phyloP scores from a whole-genome alignment of 768 basidiomycete species.

The Agaricus blazei region DNA sequence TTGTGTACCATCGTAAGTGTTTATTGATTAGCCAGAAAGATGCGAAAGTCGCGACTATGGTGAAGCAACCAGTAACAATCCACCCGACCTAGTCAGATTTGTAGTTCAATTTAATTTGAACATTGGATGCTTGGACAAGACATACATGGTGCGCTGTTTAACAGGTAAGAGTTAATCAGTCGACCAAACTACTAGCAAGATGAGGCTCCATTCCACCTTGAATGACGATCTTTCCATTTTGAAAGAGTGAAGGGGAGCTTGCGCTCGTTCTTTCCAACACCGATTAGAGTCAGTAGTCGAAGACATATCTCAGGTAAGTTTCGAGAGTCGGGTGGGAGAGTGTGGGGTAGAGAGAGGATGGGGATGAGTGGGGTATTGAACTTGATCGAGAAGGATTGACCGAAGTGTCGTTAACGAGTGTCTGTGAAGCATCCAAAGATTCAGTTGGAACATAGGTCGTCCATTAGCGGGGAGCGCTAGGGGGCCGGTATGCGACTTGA shows the following conservation, averaged over 20 bases:
- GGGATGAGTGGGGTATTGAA: no score
- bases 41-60: constrained; percentile 46
- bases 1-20: constrained; percentile 69
- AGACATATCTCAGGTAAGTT: background rate
- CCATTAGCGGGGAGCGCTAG: background rate
- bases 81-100: constrained; percentile 50
- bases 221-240: constrained; percentile 56
- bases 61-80: constrained; percentile 59
- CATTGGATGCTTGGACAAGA: background rate
- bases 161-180: background rate
- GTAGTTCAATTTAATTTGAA: background rate
- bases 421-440: background rate
- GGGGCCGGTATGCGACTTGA: background rate
- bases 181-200: background rate
- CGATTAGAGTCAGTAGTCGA: constrained; percentile 2
- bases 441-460: background rate
- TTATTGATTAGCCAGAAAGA: constrained; percentile 74
- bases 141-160: constrained; percentile 52
- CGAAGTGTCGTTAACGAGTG: background rate
- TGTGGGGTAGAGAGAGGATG: background rate
- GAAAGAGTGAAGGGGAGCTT: constrained; percentile 52
- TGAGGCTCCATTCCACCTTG: constrained; percentile 40
- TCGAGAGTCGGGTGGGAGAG: background rate
- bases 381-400: background rate
- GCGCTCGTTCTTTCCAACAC: constrained; percentile 34